Evolutionary conservation across 1,284 basidiomycete species (phyloP).

Genomic region (Gastroboletus turbinatus): DNA sequence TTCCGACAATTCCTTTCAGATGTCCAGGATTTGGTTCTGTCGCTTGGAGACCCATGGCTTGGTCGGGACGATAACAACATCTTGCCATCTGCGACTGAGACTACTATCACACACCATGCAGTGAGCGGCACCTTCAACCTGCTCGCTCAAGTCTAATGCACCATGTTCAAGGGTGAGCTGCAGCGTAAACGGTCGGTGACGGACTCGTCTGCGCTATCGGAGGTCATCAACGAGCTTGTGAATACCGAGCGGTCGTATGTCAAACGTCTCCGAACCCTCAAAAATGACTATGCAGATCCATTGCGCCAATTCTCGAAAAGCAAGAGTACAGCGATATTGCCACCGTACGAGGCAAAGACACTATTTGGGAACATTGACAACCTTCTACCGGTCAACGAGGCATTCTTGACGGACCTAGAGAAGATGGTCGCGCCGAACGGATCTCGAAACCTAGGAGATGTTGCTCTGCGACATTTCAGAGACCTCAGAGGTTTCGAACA

Average conservation of each 20-base stretch:
- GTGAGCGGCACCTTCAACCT: conserved; percentile 39
- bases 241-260: conserved; percentile 79
- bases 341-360: conserved; percentile 87
- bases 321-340: conserved; percentile 85
- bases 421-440: conserved; percentile 66
- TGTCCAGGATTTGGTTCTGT: conserved; percentile 74
- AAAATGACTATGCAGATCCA: conserved; percentile 86
- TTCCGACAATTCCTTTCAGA: conserved; percentile 43
- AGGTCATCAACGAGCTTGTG: conserved; percentile 75
- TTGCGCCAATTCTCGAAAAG: conserved; percentile 82
- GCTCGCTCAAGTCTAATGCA: conserved; percentile 11
- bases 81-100: conserved; percentile 41
- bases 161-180: conserved; percentile 39
- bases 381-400: conserved; percentile 83
- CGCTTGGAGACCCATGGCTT: conserved; percentile 64
- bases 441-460: conserved; percentile 70
- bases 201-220: conserved; percentile 61
- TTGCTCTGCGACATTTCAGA: conserved; percentile 84
- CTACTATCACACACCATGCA: conserved; percentile 36
- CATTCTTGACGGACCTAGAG: conserved; percentile 85
- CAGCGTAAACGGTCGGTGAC: conserved; percentile 57
- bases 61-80: conserved; percentile 43
- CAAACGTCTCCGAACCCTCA: conserved; percentile 69
- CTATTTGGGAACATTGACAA: conserved; percentile 94
- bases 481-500: conserved; percentile 82